A percentile compares a stretch with the other conserved stretches of the same genome.
Conservation (phyloP, 1,284 basidiomycete species). For the Papiliotrema flavescens region DNA sequence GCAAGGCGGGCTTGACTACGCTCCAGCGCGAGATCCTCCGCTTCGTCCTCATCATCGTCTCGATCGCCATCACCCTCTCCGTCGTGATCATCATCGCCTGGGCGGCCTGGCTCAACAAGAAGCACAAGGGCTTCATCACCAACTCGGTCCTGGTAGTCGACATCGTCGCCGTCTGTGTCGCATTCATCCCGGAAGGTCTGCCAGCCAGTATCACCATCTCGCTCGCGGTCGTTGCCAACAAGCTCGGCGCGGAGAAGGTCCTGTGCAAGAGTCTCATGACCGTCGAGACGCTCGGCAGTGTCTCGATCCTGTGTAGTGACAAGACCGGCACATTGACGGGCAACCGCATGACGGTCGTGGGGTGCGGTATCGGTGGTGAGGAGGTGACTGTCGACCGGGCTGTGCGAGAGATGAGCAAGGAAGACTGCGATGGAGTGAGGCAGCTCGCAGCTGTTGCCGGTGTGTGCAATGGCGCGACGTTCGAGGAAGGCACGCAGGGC, state of each 20-base stretch:
- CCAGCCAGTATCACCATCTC: slow-evolving; percentile 53
- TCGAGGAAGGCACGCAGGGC: slow-evolving; percentile 50
- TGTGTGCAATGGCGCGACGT: slow-evolving; percentile 62
- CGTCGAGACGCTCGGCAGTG: slow-evolving; percentile 59
- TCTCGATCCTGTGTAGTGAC: slow-evolving; percentile 54
- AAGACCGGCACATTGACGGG: slow-evolving; percentile 41
- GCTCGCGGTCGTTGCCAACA: slow-evolving; percentile 52
- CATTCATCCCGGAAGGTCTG: slow-evolving; percentile 60
- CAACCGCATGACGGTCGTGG: slow-evolving; percentile 52
- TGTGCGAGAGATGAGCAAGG: slow-evolving; percentile 19
- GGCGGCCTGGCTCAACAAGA: slow-evolving; percentile 54
- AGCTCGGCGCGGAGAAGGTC: slow-evolving; percentile 58
- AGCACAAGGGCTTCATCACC: slow-evolving; percentile 58
- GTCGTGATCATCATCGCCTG: slow-evolving; percentile 54
- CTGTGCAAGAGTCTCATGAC: slow-evolving; percentile 61
- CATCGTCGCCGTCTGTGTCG: slow-evolving; percentile 60
- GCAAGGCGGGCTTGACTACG: slow-evolving; percentile 50
- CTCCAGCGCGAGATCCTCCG: slow-evolving; percentile 49
- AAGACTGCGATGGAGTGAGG: slow-evolving; percentile 12
- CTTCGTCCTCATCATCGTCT: slow-evolving; percentile 52
- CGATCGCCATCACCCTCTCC: slow-evolving; percentile 56
- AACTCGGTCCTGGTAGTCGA: slow-evolving; percentile 58
- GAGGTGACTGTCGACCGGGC: slow-evolving; percentile 39
- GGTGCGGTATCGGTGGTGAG: slow-evolving; percentile 51
- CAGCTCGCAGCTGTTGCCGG: slow-evolving; percentile 54